Conservation (phyloP, 257 asterid genomes). For the Solanum pinnatisectum region DNA sequence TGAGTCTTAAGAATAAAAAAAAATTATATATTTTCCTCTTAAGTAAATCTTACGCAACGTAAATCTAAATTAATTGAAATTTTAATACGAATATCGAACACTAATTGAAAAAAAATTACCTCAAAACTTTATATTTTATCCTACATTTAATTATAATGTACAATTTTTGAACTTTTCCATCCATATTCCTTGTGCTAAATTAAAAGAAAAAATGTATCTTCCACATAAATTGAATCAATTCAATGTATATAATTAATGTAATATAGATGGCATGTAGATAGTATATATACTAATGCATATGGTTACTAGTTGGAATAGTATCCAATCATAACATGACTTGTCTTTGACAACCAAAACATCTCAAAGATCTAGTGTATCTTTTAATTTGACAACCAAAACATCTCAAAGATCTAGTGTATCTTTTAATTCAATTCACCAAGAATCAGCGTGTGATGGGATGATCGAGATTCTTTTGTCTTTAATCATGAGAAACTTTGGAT, state of each 20-base stretch:
- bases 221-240: neutral
- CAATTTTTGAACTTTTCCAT: no score
- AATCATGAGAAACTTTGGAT: no score
- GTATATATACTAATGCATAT: neutral
- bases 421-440: neutral
- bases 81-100: neutral
- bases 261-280: neutral
- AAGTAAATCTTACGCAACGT: fast-evolving
- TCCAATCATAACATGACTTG: neutral
- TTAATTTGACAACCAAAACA: neutral
- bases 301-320: neutral
- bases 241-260: neutral
- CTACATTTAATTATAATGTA: no score
- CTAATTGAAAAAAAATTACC: neutral
- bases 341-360: neutral
- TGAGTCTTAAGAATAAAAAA: neutral
- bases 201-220: neutral
- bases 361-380: neutral
- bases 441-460: neutral
- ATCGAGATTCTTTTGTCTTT: neutral
- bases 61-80: neutral
- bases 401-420: neutral
- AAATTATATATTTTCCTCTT: fast-evolving
- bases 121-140: neutral
- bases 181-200: neutral